Percentiles rank a stretch among this genome's conserved stretches.
Evolutionary conservation across 2,329 filamentous ascomycete genomes (phyloP).

Genomic region (Decorospora gaudefroyi): DNA sequence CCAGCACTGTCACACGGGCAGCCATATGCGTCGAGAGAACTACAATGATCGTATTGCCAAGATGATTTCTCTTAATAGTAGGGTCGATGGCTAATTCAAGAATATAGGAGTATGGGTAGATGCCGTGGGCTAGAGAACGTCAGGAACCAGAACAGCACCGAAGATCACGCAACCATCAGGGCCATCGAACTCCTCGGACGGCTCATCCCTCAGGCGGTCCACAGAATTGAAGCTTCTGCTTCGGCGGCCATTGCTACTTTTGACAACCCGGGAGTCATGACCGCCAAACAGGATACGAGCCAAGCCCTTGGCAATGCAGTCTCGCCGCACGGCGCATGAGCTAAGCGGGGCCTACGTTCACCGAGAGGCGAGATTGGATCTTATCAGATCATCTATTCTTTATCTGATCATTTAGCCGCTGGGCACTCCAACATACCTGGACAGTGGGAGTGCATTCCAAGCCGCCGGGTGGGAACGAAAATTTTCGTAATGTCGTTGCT

Average conservation of each 20-base stretch:
- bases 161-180: slow-evolving; percentile 3
- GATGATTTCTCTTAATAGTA: too few relatives aligned
- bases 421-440: slow-evolving; percentile 22
- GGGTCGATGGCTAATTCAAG: not conserved
- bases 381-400: slow-evolving; percentile 38
- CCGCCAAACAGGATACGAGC: slow-evolving; percentile 17
- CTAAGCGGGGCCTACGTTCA: slow-evolving; percentile 7
- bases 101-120: not conserved
- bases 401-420: slow-evolving; percentile 40
- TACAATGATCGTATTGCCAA: too few relatives aligned
- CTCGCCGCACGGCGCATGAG: slow-evolving; percentile 11
- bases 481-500: slow-evolving; percentile 22
- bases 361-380: slow-evolving; percentile 25
- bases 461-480: slow-evolving; percentile 27
- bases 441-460: slow-evolving; percentile 27
- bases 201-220: slow-evolving; percentile 3
- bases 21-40: not conserved
- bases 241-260: slow-evolving; percentile 20
- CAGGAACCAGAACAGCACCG: slow-evolving; percentile 2
- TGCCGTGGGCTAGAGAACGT: slow-evolving; percentile 1
- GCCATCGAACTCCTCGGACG: slow-evolving; percentile 2
- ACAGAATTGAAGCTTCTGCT: slow-evolving; percentile 11
- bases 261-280: slow-evolving; percentile 5
- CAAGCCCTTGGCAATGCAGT: slow-evolving; percentile 23
- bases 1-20: not conserved